phyloP scores from a whole-genome alignment of 2,329 filamentous ascomycete species.

The Byssochlamys sp. region DNA sequence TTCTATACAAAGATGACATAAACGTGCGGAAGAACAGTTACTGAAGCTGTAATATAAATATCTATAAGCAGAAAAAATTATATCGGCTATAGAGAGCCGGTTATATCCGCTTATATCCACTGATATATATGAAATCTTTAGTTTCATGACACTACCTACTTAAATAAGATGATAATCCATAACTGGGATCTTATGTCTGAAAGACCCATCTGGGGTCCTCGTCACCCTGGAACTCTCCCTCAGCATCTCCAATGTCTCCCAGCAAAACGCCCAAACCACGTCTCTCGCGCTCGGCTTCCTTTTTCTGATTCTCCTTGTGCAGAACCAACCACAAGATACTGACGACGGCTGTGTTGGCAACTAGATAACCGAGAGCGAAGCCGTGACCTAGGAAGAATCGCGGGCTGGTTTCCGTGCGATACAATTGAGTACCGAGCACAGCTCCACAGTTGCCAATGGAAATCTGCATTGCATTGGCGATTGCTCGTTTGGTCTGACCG shows the following conservation, averaged over 20 bases:
- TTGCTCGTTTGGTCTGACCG: conserved; percentile 59
- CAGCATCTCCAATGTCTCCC: conserved; percentile 41
- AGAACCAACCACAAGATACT: conserved; percentile 45
- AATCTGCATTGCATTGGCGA: conserved; percentile 62
- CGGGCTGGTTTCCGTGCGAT: conserved; percentile 51
- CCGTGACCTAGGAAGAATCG: conserved; percentile 58
- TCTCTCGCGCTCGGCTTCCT: conserved; percentile 39
- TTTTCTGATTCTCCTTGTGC: conserved; percentile 48
- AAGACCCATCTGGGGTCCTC: conserved; percentile 59
- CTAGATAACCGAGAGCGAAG: conserved; percentile 56
- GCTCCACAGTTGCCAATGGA: conserved; percentile 61
- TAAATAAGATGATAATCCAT: not conserved
- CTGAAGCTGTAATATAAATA: not conserved
- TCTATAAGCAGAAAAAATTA: not conserved
- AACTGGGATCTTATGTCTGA: conserved; percentile 40
- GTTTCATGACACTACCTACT: not conserved
- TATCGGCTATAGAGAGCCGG: not conserved
- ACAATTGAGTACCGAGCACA: conserved; percentile 61
- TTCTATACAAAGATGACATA: not conserved
- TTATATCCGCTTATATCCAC: not conserved
- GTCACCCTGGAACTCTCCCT: conserved; percentile 51
- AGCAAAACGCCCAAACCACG: conserved; percentile 19
- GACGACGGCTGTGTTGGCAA: conserved; percentile 49
- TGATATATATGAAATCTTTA: not conserved
- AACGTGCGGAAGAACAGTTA: not conserved